Percentiles rank a stretch among this genome's conserved stretches.
Conservation (phyloP, 1,139 yeast species). For the Wickerhamiella pararugosa region DNA sequence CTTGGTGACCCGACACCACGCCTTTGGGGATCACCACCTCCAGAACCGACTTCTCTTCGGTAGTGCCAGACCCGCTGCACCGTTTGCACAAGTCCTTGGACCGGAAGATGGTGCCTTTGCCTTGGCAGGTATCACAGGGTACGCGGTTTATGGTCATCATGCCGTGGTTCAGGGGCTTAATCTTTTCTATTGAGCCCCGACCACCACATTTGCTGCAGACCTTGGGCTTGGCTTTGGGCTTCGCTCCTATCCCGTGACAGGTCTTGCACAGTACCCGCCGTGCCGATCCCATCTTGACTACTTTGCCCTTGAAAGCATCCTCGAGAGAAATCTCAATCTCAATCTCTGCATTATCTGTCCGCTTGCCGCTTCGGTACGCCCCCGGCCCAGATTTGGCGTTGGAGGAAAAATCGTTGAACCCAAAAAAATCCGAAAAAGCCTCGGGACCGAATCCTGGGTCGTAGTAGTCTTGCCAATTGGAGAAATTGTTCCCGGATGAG, state of each 20-base stretch:
- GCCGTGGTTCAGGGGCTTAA: conserved; percentile 63
- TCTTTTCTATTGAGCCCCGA: conserved; percentile 44
- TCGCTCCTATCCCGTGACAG: conserved; percentile 67
- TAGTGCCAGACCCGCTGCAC: conserved; percentile 52
- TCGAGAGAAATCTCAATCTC: conserved; percentile 52
- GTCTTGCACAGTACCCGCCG: conserved; percentile 55
- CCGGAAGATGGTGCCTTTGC: conserved; percentile 48
- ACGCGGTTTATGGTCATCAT: conserved; percentile 49
- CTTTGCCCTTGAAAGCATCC: conserved; percentile 71
- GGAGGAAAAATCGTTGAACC: conserved; percentile 9
- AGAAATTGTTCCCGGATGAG: background rate
- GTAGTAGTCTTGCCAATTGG: conserved; percentile 13
- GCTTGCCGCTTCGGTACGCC: conserved; percentile 9
- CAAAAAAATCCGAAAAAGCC: conserved; percentile 61
- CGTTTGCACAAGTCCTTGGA: conserved; percentile 61
- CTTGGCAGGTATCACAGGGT: conserved; percentile 57
- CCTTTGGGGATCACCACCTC: conserved; percentile 74
- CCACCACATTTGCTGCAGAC: conserved; percentile 64
- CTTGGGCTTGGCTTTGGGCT: conserved; percentile 39
- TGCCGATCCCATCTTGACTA: conserved; percentile 56
- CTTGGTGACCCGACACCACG: conserved; percentile 42
- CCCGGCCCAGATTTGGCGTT: conserved; percentile 12
- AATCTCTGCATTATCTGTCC: conserved; percentile 54
- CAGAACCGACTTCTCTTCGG: conserved; percentile 54
- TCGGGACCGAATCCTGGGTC: conserved; percentile 36